Base-by-base conservation (phyloP, 306 rosid genomes). In the Sesbania bispinosa region DNA sequence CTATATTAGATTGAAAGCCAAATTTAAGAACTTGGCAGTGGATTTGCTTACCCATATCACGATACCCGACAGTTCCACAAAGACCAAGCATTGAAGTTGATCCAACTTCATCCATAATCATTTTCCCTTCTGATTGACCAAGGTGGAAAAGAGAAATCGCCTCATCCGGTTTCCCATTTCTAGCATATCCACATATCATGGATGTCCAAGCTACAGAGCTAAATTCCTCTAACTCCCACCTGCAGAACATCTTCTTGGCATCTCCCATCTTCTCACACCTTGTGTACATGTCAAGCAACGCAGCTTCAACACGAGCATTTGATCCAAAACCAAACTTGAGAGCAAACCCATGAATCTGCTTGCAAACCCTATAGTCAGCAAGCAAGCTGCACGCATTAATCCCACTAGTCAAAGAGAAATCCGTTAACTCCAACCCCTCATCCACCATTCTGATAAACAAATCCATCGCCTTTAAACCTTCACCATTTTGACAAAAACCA, bases 41-140 rank as follows among this genome's bases (percentile, higher is more conserved):
- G 23, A 90, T 87, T 85, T 90, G 97, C 81, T 87, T 85, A 45
- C 98, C 98, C 87, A 90, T 57, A 64, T 87, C 90, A 74, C 74
- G 89, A 79, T 75, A 83, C 15, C 96, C 97, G 21, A 88, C 38
- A 55, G 76, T 81, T 69, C 94, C 97, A 73, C 92, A 88, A 62
- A 93, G 78, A 58, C 87, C 73, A 30, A 87, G 92, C 67, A 87
- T 73, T 1, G 94, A 77, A 75, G 89, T 69, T 7, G 83, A 77
- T 10, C 83, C 83, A 67, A 90, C 83, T 81, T 88, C 92, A 70
- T 93, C 98, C 83, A 93, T 55, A 63, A 69, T 66, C 81, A 83
- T 67, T 59, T 78, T 74, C 78, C 90, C 96, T 76, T 85, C 83
- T 13, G 71, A 75, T 46, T 74, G 90, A 78, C 86, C 72, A 13